phyloP scores from a whole-genome alignment of 176 grass and related monocot genomes.

The Eragrostis curvula region DNA sequence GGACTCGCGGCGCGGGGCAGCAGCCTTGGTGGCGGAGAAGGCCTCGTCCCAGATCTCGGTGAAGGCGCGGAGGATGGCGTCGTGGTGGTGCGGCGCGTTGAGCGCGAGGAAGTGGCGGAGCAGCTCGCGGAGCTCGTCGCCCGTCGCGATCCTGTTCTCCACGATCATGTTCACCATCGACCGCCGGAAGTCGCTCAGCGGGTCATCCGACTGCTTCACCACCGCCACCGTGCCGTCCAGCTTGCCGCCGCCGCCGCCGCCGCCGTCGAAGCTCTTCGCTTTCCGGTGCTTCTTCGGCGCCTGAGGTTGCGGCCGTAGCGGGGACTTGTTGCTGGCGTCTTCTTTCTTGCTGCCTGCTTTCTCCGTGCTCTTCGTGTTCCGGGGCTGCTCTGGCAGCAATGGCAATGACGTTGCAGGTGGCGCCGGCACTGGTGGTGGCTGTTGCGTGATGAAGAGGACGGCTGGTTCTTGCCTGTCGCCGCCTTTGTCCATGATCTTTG shows the following conservation, averaged over 20 bases:
- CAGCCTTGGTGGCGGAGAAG: slow-evolving; percentile 27
- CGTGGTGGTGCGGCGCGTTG: slow-evolving; percentile 76
- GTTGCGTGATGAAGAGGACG: not conserved
- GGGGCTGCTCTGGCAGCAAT: not conserved
- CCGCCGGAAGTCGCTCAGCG: slow-evolving; percentile 64
- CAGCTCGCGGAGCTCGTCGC: slow-evolving; percentile 66
- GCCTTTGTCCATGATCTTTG: slow-evolving; percentile 38
- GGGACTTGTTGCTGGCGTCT: not conserved
- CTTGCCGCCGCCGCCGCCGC: not conserved
- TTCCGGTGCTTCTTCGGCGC: slow-evolving; percentile 30
- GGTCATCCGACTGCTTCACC: slow-evolving; percentile 67
- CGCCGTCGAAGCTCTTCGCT: slow-evolving; percentile 30
- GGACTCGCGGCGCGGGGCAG: not conserved
- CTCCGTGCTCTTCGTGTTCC: slow-evolving; percentile 1
- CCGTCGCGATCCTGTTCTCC: slow-evolving; percentile 60
- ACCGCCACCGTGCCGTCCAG: slow-evolving; percentile 55
- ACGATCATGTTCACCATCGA: slow-evolving; percentile 83
- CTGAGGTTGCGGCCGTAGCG: not conserved
- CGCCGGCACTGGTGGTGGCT: too few species aligned
- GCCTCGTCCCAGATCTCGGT: slow-evolving; percentile 79
- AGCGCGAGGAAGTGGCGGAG: slow-evolving; percentile 75
- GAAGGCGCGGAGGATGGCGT: slow-evolving; percentile 76
- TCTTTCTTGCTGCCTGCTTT: slow-evolving; percentile 8
- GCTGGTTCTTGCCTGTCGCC: not conserved
- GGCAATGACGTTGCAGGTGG: not conserved